Base-by-base conservation (phyloP, 2,329 filamentous ascomycete genomes). In the Shiraia sp. region DNA sequence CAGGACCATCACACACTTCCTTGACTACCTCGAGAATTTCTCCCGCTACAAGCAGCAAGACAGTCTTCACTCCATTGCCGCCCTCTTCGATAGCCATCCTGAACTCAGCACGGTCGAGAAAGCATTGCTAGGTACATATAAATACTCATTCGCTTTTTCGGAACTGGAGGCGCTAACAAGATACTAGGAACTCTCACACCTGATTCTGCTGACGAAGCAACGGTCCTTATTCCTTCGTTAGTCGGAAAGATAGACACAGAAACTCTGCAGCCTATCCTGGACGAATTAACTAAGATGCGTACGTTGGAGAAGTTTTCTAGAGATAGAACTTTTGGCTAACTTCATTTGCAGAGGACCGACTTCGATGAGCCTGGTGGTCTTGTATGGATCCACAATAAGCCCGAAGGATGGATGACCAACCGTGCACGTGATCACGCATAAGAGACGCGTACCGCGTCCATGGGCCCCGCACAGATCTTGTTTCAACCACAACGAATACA, bases 41-140 rank as follows among this genome's bases (percentile, higher is more conserved):
- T 87, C 91, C 13, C 88, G 93, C 25, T 97, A 97, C 80, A 95
- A 96, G 75, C 85, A 91, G 61, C 90, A 92, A 69, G 89, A 95
- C 70, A 93, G 93, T 55, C 88, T 96, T 64, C 88, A 96, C 73
- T 88, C 90, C n/a, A 90, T 97, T 23, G 90, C 95, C 72, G 83
- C 89, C 45, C 76, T 96, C 58, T 79, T 96, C 51, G 87, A 87
- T 55, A 81, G 86, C 44, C 87, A 90, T 65, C 82, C 83, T 51
- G 83, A 90, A 66, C 76, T 99, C 57, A 88, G 89, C 62, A 88
- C 90, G 69, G 97, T 97, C 68, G 93, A 99, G 79, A 83, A 90
- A 61, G 91, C 90, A 31, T 90, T 96, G 74, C 78, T 97, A 51
- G 92, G 90, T 64, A 61, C 41, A 29, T 91, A 76, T 46, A 78